phyloP scores from a whole-genome alignment of 345 rosid species.

The Eucalyptus guilfoylei region DNA sequence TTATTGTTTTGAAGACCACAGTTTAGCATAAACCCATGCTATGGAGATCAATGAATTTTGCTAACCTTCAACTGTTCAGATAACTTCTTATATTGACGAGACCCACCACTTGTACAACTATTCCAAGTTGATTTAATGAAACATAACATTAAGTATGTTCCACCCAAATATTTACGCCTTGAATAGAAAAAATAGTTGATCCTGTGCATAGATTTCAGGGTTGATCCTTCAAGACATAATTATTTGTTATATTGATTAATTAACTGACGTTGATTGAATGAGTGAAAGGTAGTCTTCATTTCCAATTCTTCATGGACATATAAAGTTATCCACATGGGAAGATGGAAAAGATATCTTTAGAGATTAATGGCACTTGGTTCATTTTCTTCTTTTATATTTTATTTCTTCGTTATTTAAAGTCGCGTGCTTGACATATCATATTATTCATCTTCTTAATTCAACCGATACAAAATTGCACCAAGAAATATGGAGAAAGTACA shows the following conservation, averaged over 20 bases:
- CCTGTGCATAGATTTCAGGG: accelerated
- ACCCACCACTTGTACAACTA: accelerated
- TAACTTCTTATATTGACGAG: not conserved
- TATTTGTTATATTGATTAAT: not conserved
- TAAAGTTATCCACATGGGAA: not conserved
- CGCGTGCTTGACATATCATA: not conserved
- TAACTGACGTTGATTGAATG: not conserved
- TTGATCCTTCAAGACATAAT: not conserved
- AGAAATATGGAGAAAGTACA: not conserved
- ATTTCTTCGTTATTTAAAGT: too few relatives aligned
- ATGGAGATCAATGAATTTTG: not conserved
- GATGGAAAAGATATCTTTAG: accelerated
- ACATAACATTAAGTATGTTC: not conserved
- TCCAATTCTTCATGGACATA: not conserved
- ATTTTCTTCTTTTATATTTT: not conserved
- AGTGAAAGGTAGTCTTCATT: not conserved
- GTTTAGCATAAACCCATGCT: not conserved
- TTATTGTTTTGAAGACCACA: not conserved
- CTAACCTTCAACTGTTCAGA: not conserved
- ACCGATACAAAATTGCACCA: not conserved
- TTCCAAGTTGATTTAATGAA: not conserved
- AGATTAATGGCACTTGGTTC: not conserved
- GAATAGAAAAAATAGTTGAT: not conserved
- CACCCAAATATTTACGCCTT: not conserved
- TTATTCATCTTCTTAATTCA: not conserved